Evolutionary conservation across 495 filamentous ascomycete genomes (phyloP), one percentile per base, ranked within the genome.

Genomic region (Tetracladium marchalianum): DNA sequence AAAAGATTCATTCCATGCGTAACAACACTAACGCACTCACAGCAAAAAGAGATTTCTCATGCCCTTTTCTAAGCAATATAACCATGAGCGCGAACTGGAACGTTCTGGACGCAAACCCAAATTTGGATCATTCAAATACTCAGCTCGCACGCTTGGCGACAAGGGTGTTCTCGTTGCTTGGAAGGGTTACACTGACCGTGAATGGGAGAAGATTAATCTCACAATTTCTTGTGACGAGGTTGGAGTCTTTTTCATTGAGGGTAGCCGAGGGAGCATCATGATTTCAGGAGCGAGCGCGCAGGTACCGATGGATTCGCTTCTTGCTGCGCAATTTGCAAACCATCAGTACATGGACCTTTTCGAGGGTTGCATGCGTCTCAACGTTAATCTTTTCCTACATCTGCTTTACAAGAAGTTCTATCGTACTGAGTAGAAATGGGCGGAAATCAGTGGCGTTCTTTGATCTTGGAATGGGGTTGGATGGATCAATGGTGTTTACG

Each of bases 381-480:
- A 96, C 63, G 92, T 97, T 51, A 96, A 98, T 65, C 67, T 96
- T 47, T 81, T 98, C 64, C 65, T 98, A 70, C 90, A 97, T 73
- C 68, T 95, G 63, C 72, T 98, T 43, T 95, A 96, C 71, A 89
- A 87, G 76, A 98, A 98, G 70, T 98, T 98, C 67, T 98, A 97
- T 61, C 70, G 81, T 47, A 84, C 85, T 46, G 78, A 83, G 58
- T 81, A 44, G 53, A 42, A 41, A 46, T n/a, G 27, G 15, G 10
- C 16, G 35, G 35, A 46, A 4, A 11, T n/a, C 22, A 7, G 22
- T 27, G 22, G 22, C 22, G 22, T 27, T 27, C 22, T 27, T 16
- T 39, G 1, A 5, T 8, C 12, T 16, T 12, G 19, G 22, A 35
- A 53, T 39, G 39, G 41, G 22, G 12, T 7, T 47, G 39, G 43